Percentiles rank a stretch among this genome's conserved stretches.
Conservation (phyloP, 2,329 filamentous ascomycete genomes). For the Ilyonectria sp. region DNA sequence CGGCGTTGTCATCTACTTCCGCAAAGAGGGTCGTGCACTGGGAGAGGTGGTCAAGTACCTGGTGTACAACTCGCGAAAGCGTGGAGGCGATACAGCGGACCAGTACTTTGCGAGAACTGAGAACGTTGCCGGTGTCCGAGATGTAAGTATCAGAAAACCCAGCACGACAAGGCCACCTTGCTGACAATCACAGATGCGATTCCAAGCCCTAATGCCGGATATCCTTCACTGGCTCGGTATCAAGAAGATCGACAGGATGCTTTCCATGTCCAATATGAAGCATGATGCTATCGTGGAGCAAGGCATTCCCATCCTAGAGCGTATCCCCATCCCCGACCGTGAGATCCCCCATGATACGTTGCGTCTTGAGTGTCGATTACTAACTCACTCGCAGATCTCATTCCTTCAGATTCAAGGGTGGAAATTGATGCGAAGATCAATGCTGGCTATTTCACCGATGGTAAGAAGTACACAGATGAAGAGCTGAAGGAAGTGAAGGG, state of each 20-base stretch:
- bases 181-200: conserved; percentile 78
- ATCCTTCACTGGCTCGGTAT: conserved; percentile 99
- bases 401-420: conserved; percentile 94
- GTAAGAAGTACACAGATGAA: conserved; percentile 71
- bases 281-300: conserved; percentile 90
- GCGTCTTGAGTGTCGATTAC: background rate
- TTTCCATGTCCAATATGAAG: conserved; percentile 94
- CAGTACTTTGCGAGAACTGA: conserved; percentile 98
- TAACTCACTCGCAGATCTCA: conserved; percentile 74
- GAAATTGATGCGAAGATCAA: conserved; percentile 99
- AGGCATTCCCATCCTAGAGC: conserved; percentile 90
- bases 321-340: conserved; percentile 87
- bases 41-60: conserved; percentile 96
- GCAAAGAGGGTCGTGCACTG: conserved; percentile 94
- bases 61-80: conserved; percentile 86
- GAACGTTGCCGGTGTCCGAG: conserved; percentile 96
- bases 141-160: conserved; percentile 65
- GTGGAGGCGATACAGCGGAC: conserved; percentile 83
- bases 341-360: background rate
- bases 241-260: conserved; percentile 98
- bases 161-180: conserved; percentile 63
- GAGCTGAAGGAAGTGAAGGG: conserved; percentile 90
- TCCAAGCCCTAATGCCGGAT: conserved; percentile 98
- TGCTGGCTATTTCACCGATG: conserved; percentile 74
- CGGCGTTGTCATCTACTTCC: conserved; percentile 98